These are phyloP conservation scores for rapeseed (Brassica napus) DNA, from an alignment of 345 rosid species.

Conservation along the genomic window Da-Ae NC_063451.1:47320501-47321000, in stretches of 20 bases:
- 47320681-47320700: background rate
- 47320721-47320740: background rate
- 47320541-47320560: background rate
- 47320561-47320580: background rate
- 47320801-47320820: background rate
- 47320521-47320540: background rate
- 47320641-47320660: background rate
- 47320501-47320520: background rate
- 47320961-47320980: background rate
- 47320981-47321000: background rate
- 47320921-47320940: background rate
- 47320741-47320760: background rate
- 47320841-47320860: background rate
- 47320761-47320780: background rate
- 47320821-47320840: background rate
- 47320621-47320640: background rate
- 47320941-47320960: background rate
- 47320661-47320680: background rate
- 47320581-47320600: background rate
- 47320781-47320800: background rate
- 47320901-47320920: background rate
- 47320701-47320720: background rate
- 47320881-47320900: background rate
- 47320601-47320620: background rate
- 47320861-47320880: background rate